These are phyloP conservation scores for Leucoagaricus sp. DNA, from an alignment of 1,284 basidiomycete species.

Conservation along the genomic window DNA sequence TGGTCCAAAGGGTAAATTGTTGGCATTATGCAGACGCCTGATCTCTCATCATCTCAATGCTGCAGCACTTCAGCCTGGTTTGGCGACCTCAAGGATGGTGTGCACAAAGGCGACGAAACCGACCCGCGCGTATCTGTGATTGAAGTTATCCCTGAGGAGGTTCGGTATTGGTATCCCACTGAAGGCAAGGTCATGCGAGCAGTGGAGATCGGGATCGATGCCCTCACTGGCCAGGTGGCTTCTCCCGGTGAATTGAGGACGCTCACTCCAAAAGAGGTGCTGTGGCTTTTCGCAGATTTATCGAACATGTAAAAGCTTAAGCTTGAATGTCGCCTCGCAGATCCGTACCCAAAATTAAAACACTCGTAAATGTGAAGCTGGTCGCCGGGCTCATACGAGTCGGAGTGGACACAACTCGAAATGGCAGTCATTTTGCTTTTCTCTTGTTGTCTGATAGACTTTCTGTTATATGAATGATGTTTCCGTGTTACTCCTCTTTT, in stretches of 20 bases:
- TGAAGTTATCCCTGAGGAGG: conserved; percentile 80
- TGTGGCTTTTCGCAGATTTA: conserved; percentile 6
- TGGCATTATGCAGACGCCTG: no score
- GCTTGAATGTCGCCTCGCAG: background rate
- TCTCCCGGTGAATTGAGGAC: conserved; percentile 67
- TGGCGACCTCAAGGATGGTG: conserved; percentile 84
- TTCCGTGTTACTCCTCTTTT: no score
- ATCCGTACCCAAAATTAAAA: background rate
- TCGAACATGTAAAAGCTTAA: background rate
- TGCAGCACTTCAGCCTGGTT: conserved; percentile 77
- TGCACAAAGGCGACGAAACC: conserved; percentile 78
- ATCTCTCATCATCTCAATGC: background rate
- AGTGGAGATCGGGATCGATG: conserved; percentile 55
- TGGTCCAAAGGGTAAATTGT: conserved; percentile 66
- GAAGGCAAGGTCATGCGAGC: conserved; percentile 48
- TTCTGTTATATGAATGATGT: background rate
- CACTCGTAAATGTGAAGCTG: background rate
- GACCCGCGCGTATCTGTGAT: conserved; percentile 86
- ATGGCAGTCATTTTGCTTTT: background rate
- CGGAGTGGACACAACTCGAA: background rate
- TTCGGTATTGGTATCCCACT: conserved; percentile 72
- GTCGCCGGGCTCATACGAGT: background rate
- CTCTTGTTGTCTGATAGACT: background rate
- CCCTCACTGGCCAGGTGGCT: conserved; percentile 57
- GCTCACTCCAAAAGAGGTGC: conserved; percentile 60